phyloP scores from a whole-genome alignment of 192 early-diverging fungal species.

The Linnemannia hyalina region DNA sequence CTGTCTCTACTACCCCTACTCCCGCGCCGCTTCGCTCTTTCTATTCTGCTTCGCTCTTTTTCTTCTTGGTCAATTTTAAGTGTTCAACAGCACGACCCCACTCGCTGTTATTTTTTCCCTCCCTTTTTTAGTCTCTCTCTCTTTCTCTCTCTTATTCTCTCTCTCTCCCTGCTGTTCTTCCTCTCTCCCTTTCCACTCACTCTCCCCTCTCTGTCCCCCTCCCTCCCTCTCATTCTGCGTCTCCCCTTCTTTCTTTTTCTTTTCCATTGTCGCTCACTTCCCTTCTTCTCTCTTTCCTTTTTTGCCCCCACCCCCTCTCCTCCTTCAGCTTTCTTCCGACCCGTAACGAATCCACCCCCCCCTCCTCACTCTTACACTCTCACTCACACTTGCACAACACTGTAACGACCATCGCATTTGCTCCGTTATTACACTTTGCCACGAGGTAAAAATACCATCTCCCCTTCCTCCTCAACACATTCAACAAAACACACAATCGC shows the following conservation, averaged over 20 bases:
- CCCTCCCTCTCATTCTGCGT: neutral
- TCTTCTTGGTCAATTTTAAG: neutral
- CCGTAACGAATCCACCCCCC: neutral
- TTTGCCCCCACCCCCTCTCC: neutral
- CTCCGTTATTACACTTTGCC: no score
- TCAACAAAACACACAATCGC: no score
- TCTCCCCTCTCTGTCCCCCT: neutral
- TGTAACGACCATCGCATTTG: neutral
- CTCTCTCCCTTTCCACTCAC: neutral
- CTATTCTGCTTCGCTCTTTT: neutral
- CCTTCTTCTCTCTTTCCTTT: neutral
- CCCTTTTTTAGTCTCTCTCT: neutral
- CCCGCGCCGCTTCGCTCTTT: neutral
- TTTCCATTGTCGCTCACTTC: neutral
- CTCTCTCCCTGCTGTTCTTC: neutral
- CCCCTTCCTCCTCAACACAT: no score
- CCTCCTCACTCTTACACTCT: neutral
- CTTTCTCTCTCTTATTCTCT: neutral
- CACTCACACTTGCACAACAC: neutral
- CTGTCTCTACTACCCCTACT: neutral
- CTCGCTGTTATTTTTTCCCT: neutral
- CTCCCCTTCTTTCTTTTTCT: constrained; percentile 6
- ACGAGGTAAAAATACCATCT: no score
- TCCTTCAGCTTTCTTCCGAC: neutral
- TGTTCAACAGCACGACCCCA: neutral